Percentiles rank a stretch among this genome's conserved stretches.
phyloP scores from a whole-genome alignment of 805 yeast species.

The Wickerhamiella lipophila region DNA sequence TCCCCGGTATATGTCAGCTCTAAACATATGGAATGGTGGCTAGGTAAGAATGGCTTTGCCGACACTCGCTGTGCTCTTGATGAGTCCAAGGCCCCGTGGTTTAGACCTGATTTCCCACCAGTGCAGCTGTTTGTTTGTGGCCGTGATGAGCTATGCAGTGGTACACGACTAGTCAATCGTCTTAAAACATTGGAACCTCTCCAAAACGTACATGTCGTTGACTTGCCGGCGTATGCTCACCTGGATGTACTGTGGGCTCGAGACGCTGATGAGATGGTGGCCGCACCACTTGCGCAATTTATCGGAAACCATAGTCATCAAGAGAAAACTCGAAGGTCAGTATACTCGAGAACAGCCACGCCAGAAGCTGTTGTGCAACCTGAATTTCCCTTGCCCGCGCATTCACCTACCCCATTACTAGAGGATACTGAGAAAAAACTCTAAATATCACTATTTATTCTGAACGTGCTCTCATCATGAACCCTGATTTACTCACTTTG shows the following conservation, averaged over 20 bases:
- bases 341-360: not conserved
- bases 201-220: slow-evolving; percentile 26
- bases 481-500: too few species aligned
- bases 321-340: not conserved
- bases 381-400: not conserved
- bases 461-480: not conserved
- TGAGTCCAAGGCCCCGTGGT: slow-evolving; percentile 36
- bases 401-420: not conserved
- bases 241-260: slow-evolving; percentile 89
- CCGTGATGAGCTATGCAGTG: slow-evolving; percentile 67
- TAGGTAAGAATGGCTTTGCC: slow-evolving; percentile 41
- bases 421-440: not conserved
- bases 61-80: slow-evolving; percentile 41
- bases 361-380: not conserved
- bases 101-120: slow-evolving; percentile 38
- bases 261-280: slow-evolving; percentile 56
- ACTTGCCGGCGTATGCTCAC: slow-evolving; percentile 61
- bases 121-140: slow-evolving; percentile 59
- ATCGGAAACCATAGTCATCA: slow-evolving; percentile 16
- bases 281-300: slow-evolving; percentile 31
- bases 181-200: slow-evolving; percentile 43
- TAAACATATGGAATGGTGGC: slow-evolving; percentile 88
- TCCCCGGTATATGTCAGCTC: slow-evolving; percentile 76
- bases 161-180: slow-evolving; percentile 51
- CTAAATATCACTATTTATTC: not conserved